These are phyloP conservation scores for Zizania latifolia DNA, from an alignment of 176 grass and related monocot species.

Conservation along the genomic window DNA sequence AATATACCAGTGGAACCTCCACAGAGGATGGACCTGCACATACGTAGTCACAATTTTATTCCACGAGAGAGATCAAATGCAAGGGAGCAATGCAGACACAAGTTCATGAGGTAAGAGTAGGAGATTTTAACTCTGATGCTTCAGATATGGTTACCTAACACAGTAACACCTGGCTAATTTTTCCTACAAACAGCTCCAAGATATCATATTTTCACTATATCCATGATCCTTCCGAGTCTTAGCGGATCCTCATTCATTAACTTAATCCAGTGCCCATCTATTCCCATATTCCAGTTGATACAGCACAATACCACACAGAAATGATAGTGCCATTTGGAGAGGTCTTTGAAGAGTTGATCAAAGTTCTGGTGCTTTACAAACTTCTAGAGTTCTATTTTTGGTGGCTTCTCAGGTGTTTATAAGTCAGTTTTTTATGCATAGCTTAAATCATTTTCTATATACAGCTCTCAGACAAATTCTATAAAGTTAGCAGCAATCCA, in stretches of 20 bases:
- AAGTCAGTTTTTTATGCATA: not conserved
- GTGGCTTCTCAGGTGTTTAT: not conserved
- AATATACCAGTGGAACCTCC: slow-evolving; percentile 92
- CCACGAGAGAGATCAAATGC: not conserved
- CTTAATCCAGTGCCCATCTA: not conserved
- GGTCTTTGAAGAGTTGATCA: not conserved
- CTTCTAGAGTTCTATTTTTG: not conserved
- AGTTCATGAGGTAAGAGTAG: not conserved
- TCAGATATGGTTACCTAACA: not conserved
- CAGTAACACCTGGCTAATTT: not conserved
- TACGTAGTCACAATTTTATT: not conserved
- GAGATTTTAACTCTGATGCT: not conserved
- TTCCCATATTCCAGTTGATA: not conserved
- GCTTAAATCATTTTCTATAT: not conserved
- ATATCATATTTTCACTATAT: not conserved
- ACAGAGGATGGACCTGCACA: slow-evolving; percentile 72
- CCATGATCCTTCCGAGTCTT: no score
- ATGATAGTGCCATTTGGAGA: not conserved
- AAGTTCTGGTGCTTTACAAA: not conserved
- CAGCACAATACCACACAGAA: not conserved
- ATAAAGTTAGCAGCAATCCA: not conserved
- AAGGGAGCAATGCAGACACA: no score
- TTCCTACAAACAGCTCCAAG: not conserved
- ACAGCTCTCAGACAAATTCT: not conserved
- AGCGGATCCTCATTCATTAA: not conserved